phyloP scores from a whole-genome alignment of 2,329 filamentous ascomycete species.

The Lojkania enalia region DNA sequence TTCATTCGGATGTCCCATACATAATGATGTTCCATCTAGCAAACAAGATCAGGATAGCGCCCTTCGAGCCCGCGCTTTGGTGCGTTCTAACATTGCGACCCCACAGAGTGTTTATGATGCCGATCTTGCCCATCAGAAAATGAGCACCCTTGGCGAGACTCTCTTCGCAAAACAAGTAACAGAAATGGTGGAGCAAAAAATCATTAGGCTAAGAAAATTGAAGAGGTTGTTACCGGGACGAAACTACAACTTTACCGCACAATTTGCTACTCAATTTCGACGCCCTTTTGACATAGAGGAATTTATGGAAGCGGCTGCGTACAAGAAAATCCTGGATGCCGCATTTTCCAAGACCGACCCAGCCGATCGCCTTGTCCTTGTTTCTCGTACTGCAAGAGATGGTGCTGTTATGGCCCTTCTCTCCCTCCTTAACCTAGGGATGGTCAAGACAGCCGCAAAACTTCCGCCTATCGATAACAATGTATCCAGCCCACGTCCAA shows the following conservation, averaged over 20 bases:
- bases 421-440: constrained; percentile 64
- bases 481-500: constrained; percentile 45
- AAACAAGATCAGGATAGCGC: constrained; percentile 12
- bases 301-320: constrained; percentile 58
- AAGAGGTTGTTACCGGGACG: constrained; percentile 60
- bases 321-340: constrained; percentile 64
- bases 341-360: constrained; percentile 48
- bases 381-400: constrained; percentile 63
- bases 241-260: constrained; percentile 65
- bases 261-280: constrained; percentile 60
- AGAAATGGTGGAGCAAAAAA: constrained; percentile 55
- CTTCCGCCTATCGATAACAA: constrained; percentile 60
- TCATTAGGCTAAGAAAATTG: constrained; percentile 65
- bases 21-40: constrained; percentile 10
- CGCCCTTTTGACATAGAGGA: constrained; percentile 52
- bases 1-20: constrained; percentile 29
- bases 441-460: constrained; percentile 57
- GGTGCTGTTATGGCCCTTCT: constrained; percentile 68
- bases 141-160: constrained; percentile 38
- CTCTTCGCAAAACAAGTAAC: constrained; percentile 54
- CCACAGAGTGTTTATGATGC: constrained; percentile 46
- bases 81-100: constrained; percentile 51
- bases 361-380: constrained; percentile 38
- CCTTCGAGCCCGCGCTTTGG: constrained; percentile 47
- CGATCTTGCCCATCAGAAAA: constrained; percentile 46